Base-by-base conservation (phyloP, 2,329 filamentous ascomycete species). In the Piedraia hortae region DNA sequence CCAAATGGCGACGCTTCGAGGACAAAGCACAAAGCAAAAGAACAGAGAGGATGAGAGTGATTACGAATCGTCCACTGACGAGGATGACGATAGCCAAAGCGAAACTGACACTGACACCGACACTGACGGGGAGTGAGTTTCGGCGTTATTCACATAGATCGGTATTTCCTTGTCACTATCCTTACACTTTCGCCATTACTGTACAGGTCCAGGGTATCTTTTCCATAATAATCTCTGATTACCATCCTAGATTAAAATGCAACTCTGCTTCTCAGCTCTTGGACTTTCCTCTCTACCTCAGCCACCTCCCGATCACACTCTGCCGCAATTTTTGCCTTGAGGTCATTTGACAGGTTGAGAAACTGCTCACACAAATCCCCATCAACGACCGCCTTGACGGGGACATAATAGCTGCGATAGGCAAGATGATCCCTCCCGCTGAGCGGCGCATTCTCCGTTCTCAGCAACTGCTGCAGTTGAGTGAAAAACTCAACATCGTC, bases 401-500 rank as follows among this genome's bases (percentile, higher is more conserved):
- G 88, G 4, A 75, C 77, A 44, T 93, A 97, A 48, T 93, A 97
- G 31, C 78, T 68, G 30, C 88, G 62, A 45, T 89, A 99, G 38
- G 90, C 88, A 20, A 99, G 54, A 46, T 99, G 85, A 44, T 97
- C 88, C 32, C 88, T 62, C 18, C 85, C 88, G 10, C 77, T 74
- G 20, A 97, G 51, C 5, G 82, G 82, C 16, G 80, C 60, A 38
- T 90, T 80, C 39, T 90, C 77, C 7, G 61, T 64, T 21, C 82
- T 62, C 42, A 99, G 57, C 39, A 89, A 74, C 39, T 72, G 67
- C 48, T 97, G 85, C 12, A 97, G 56, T 28, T 64, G 77, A 44
- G 91, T 80, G 61, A 97, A 97, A 50, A 97, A 93, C 44, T 93
- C 85, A 21, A 88, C 74, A 37, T 93, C 82, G 40, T 93, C 80